These are phyloP conservation scores for Fusarium abutilonis DNA, from an alignment of 2,329 filamentous ascomycete species.

Conservation along the genomic window DNA sequence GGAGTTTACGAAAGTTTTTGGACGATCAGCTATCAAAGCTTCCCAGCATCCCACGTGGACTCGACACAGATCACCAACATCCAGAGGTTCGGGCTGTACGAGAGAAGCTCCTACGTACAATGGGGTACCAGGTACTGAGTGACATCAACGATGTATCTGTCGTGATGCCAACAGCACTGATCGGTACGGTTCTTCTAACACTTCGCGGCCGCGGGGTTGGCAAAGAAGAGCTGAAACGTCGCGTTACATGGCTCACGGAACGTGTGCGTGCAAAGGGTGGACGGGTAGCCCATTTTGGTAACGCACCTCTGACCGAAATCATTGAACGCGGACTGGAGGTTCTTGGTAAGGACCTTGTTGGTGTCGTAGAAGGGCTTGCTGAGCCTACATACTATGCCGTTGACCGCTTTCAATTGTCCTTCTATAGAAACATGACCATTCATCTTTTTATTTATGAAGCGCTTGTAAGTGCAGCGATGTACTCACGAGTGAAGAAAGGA, in stretches of 20 bases:
- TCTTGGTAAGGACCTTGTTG: constrained; percentile 87
- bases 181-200: constrained; percentile 92
- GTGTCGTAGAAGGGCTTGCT: constrained; percentile 78
- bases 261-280: constrained; percentile 87
- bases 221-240: constrained; percentile 81
- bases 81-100: constrained; percentile 64
- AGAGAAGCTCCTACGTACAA: constrained; percentile 79
- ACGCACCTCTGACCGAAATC: constrained; percentile 79
- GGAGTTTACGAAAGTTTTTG: constrained; percentile 87
- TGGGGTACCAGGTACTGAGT: constrained; percentile 91
- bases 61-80: constrained; percentile 59
- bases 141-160: constrained; percentile 97
- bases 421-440: constrained; percentile 99
- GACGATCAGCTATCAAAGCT: constrained; percentile 73
- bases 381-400: constrained; percentile 96
- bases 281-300: constrained; percentile 91
- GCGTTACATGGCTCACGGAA: constrained; percentile 89
- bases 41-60: constrained; percentile 54
- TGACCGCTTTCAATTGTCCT: constrained; percentile 95
- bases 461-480: constrained; percentile 88
- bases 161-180: constrained; percentile 96
- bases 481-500: constrained; percentile 88
- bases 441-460: constrained; percentile 96
- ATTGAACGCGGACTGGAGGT: constrained; percentile 92
- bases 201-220: constrained; percentile 92